phyloP scores from a whole-genome alignment of 1,139 yeast genomes.

The Yamadazyma sp. region DNA sequence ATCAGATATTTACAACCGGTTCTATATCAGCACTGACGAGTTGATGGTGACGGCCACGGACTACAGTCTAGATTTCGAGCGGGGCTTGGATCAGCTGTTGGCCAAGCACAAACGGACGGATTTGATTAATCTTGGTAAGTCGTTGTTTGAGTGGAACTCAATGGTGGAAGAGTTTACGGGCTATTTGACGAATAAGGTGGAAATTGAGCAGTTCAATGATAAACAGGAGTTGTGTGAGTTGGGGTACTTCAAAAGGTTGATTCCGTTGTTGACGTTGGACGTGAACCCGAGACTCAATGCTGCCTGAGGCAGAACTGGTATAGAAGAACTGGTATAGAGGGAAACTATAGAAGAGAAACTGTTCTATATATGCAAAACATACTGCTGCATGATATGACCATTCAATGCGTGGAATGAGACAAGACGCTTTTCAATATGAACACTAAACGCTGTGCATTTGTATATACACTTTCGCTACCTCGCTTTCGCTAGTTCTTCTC shows the following conservation, averaged over 20 bases:
- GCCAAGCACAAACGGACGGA: conserved; percentile 8
- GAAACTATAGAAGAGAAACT: too few species aligned
- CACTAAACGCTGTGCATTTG: too few species aligned
- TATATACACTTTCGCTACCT: too few species aligned
- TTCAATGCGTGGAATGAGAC: too few species aligned
- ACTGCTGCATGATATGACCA: too few species aligned
- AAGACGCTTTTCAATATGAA: too few species aligned
- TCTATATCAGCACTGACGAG: conserved; percentile 32
- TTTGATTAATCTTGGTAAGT: conserved; percentile 50
- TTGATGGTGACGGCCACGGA: conserved; percentile 14
- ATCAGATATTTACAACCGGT: conserved; percentile 29
- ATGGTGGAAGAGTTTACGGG: conserved; percentile 59
- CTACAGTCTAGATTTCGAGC: conserved; percentile 13
- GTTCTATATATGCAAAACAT: too few species aligned
- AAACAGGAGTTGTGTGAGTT: conserved; percentile 25
- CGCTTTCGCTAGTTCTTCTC: too few species aligned
- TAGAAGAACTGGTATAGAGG: too few species aligned
- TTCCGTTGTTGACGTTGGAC: conserved; percentile 44
- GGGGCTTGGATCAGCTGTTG: conserved; percentile 9
- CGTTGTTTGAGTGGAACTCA: conserved; percentile 65
- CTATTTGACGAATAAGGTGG: conserved; percentile 44
- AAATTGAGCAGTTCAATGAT: conserved; percentile 33
- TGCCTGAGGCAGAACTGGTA: conserved; percentile 10
- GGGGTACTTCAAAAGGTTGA: conserved; percentile 37
- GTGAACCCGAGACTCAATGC: conserved; percentile 41